Conservation (phyloP, 2,329 filamentous ascomycete genomes). For the Lithohypha guttulata region DNA sequence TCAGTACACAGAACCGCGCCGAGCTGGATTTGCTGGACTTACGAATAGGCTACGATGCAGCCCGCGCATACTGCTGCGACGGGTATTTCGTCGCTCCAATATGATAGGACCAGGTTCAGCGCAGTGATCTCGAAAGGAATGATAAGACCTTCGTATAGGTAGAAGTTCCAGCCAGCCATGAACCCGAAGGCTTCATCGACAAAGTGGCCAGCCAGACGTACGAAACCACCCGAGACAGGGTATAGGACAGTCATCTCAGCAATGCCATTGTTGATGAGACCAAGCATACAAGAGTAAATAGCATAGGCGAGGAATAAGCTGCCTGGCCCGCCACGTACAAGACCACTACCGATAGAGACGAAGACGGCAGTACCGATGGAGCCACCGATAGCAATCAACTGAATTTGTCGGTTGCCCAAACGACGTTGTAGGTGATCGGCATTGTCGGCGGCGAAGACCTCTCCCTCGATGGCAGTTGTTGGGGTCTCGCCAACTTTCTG, state of each 20-base stretch:
- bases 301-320: constrained; percentile 30
- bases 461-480: too few relatives aligned
- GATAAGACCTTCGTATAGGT: constrained; percentile 31
- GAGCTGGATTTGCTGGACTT: constrained; percentile 9
- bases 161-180: constrained; percentile 37
- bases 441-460: too few relatives aligned
- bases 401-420: constrained; percentile 45
- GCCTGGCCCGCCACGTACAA: constrained; percentile 25
- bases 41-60: constrained; percentile 30
- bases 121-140: constrained; percentile 34
- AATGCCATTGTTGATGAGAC: constrained; percentile 29
- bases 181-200: constrained; percentile 36
- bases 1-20: not conserved
- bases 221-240: constrained; percentile 33
- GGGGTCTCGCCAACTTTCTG: too few relatives aligned
- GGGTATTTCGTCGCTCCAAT: constrained; percentile 30
- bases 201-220: constrained; percentile 32
- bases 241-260: constrained; percentile 37
- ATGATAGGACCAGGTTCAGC: constrained; percentile 30
- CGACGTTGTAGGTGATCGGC: constrained; percentile 35
- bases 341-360: constrained; percentile 29
- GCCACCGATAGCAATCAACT: constrained; percentile 39
- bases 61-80: constrained; percentile 28
- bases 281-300: constrained; percentile 23
- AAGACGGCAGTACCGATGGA: constrained; percentile 32